Percentiles rank a stretch among this genome's conserved stretches.
These are phyloP conservation scores for Spathaspora sp. DNA, from an alignment of 805 yeast species.

Conservation along the genomic window DNA sequence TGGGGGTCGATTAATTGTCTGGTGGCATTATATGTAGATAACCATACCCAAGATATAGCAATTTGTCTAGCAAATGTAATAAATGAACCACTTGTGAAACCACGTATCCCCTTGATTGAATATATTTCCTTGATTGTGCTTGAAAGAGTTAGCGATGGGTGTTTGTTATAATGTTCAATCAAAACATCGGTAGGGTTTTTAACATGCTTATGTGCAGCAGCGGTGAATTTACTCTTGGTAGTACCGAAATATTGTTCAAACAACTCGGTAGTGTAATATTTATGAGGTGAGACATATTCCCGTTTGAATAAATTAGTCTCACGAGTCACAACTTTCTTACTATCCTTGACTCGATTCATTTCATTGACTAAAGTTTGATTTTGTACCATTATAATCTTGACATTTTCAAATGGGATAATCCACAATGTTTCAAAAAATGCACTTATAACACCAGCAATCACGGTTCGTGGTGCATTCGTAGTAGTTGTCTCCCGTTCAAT, in stretches of 20 bases:
- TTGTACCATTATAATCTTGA: conserved; percentile 78
- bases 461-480: conserved; percentile 73
- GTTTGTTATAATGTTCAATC: conserved; percentile 38
- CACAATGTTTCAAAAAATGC: conserved; percentile 79
- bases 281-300: conserved; percentile 41
- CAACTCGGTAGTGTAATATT: conserved; percentile 35
- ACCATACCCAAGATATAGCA: conserved; percentile 75
- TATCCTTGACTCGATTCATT: conserved; percentile 13
- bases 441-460: conserved; percentile 80
- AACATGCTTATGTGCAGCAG: neutral
- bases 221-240: conserved; percentile 2
- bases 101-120: conserved; percentile 64
- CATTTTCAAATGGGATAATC: conserved; percentile 87
- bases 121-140: conserved; percentile 65
- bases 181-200: conserved; percentile 16
- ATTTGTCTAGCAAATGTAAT: conserved; percentile 83
- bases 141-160: conserved; percentile 52
- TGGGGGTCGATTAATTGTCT: conserved; percentile 67
- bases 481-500: conserved; percentile 48
- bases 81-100: conserved; percentile 77
- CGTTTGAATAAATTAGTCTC: conserved; percentile 19
- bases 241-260: conserved; percentile 20
- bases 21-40: conserved; percentile 75
- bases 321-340: conserved; percentile 13
- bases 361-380: conserved; percentile 42